These are phyloP conservation scores for Cicer judaicum DNA, from an alignment of 306 rosid species.

Conservation along the genomic window DNA sequence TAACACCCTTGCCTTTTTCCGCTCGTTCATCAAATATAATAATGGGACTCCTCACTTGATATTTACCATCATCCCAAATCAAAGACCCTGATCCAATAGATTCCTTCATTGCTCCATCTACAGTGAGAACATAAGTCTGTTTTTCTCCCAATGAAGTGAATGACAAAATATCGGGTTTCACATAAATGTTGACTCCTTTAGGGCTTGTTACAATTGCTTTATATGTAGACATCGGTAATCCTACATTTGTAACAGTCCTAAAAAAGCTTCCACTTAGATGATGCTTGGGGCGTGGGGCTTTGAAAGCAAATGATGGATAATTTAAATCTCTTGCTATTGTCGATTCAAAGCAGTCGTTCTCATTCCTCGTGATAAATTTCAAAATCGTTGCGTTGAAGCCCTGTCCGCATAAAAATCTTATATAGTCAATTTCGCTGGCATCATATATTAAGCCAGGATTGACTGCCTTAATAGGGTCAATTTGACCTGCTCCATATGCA, in stretches of 20 bases:
- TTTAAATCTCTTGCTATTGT: neutral
- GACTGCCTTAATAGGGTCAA: too few species aligned
- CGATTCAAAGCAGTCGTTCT: neutral
- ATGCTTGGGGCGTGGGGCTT: neutral
- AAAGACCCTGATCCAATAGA: too few species aligned
- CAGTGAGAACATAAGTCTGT: too few species aligned
- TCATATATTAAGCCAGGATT: too few species aligned
- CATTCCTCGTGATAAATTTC: too few species aligned
- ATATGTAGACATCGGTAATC: neutral
- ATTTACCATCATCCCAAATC: too few species aligned
- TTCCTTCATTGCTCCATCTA: too few species aligned
- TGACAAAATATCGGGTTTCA: neutral
- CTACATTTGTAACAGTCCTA: neutral
- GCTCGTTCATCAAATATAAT: too few species aligned
- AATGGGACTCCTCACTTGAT: too few species aligned
- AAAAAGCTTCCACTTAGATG: neutral
- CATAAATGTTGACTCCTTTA: neutral
- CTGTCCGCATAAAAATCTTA: neutral
- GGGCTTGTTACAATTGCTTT: neutral
- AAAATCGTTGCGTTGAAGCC: neutral
- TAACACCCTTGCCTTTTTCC: too few species aligned
- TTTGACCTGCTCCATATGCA: too few species aligned
- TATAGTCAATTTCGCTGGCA: neutral
- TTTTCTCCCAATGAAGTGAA: too few species aligned
- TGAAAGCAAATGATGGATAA: neutral